These are phyloP conservation scores for Wallacemonas sp. DNA, from an alignment of 208 protist species.

Conservation along the genomic window DNA sequence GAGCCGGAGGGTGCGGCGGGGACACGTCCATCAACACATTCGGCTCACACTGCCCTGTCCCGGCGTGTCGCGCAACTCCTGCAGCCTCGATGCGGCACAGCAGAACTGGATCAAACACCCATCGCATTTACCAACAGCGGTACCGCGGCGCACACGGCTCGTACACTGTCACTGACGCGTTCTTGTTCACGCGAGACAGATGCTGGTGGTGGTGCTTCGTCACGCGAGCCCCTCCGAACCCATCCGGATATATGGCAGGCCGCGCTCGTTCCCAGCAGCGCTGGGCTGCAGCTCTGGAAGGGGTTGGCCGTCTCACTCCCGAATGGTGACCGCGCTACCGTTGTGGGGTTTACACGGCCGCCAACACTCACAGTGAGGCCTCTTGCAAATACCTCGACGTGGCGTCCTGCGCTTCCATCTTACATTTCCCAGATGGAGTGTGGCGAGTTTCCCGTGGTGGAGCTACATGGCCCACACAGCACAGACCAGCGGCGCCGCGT, in stretches of 20 bases:
- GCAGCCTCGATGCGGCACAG: no score
- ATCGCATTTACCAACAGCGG: no score
- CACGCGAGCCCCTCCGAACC: neutral
- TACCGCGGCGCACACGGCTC: no score
- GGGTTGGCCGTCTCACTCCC: slow-evolving; percentile 29
- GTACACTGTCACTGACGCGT: no score
- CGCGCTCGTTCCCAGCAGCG: slow-evolving; percentile 12
- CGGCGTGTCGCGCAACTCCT: no score
- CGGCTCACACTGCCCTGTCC: no score
- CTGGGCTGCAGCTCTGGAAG: slow-evolving; percentile 28
- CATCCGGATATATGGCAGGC: slow-evolving; percentile 35
- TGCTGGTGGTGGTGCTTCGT: no score
- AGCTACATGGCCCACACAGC: slow-evolving; percentile 1
- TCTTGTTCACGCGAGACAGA: no score
- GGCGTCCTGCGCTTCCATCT: slow-evolving; percentile 23
- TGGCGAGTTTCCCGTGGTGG: slow-evolving; percentile 32
- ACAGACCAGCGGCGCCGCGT: neutral
- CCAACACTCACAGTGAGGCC: no score
- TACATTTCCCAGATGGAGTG: slow-evolving; percentile 26
- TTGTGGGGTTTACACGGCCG: slow-evolving; percentile 37
- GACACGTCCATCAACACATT: no score
- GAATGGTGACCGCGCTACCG: slow-evolving; percentile 25
- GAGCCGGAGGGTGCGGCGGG: no score
- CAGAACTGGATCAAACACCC: no score
- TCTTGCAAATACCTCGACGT: slow-evolving; percentile 3